Evolutionary conservation across 371 early-diverging fungal genomes (phyloP), one percentile per base, ranked within the genome.

Genomic region (Rhizopus delemar): DNA sequence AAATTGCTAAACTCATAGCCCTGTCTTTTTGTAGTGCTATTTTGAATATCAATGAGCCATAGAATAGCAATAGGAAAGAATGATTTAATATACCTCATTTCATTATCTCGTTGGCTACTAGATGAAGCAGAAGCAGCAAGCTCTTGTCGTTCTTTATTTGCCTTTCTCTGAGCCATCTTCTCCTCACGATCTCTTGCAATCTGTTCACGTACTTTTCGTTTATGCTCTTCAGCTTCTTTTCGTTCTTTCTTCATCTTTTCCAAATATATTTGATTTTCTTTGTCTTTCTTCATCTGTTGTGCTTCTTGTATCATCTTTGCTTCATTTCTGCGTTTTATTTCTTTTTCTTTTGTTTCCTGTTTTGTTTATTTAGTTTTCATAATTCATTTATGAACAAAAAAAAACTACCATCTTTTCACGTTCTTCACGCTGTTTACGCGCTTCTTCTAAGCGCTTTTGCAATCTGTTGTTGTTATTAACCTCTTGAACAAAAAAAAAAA

Each of bases 161-260:
- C 41, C 4, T 58, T 56, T 59, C 63, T 68, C n/a, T 60, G 31
- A 8, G 73, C 73, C 15, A 67, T 57, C 32, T 68, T 69, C 41
- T 79, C 80, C 3, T 66, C 74, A 22, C 75, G 62, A 57, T 79
- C 80, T 38, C 67, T 62, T 9, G 77, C 80, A 39, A 79, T 79
- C 50, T 79, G 77, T 41, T 76, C 77, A 12, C 62, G 64, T 15
- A 79, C 73, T 57, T 57, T 70, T 41, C 57, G 57, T 46, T 70
- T 60, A 49, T 76, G 77, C 12, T 70, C 77, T 46, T 76, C 77
- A 3, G 72, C 77, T 31, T 68, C 73, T 43, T 60, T 50, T n/a
- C 69, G 70, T 16, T 79, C 80, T 53, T 74, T 72, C 46, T 71
- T 74, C 11, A 79, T 41, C 22, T 74, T 70, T 15, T 65, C 77